Base-by-base conservation (phyloP, 352 stramenopile genomes). In the Phytopythium helicoides region DNA sequence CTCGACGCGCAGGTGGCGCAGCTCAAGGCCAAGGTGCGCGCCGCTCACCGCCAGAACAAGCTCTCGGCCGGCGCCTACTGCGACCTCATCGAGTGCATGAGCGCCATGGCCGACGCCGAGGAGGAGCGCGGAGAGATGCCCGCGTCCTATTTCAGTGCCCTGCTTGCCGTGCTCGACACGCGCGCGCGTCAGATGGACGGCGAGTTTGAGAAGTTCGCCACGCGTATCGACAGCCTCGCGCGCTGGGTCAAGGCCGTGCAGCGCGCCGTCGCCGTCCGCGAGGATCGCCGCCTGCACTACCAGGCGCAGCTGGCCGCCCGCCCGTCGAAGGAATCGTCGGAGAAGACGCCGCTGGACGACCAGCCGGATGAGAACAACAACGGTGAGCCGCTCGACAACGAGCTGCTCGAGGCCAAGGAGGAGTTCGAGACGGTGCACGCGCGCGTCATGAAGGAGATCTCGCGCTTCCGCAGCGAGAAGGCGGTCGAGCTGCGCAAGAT, bases 241-340 rank as follows among this genome's bases (percentile, higher is more conserved):
- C 78, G 76, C 34, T 94, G 83, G 83, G 65, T 92, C 53, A 75
- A 80, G 47, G 76, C 81, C 3, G 83, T 94, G 23, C 64, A 83
- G 54, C 75, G 73, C 18, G 83, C 81, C 7, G 56, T 94, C 23
- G 73, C 83, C 14, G 81, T 91, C 23, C 83, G 83, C 16, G 81
- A 94, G 36, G 83, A 94, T 64, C 83, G 83, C 1, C 81, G 83
- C 1, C 85, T 82, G 48, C 62, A 80, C 52, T 92, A 92, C 61
- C 83, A 92, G 50, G 81, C 83, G 36, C 82, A 89, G 56, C 60
- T 94, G 21, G 76, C 79, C 1, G 78, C 79, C 3, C 60, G 65
- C 50, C 9, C 31, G 33, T 7, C 34, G 34, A 15, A 65, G 19
- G 39, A 55, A 6, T 52, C 25, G 10, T 41, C 54, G 21, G 25